Conservation (phyloP, 2,329 filamentous ascomycete genomes). For the Trichothecium roseum region DNA sequence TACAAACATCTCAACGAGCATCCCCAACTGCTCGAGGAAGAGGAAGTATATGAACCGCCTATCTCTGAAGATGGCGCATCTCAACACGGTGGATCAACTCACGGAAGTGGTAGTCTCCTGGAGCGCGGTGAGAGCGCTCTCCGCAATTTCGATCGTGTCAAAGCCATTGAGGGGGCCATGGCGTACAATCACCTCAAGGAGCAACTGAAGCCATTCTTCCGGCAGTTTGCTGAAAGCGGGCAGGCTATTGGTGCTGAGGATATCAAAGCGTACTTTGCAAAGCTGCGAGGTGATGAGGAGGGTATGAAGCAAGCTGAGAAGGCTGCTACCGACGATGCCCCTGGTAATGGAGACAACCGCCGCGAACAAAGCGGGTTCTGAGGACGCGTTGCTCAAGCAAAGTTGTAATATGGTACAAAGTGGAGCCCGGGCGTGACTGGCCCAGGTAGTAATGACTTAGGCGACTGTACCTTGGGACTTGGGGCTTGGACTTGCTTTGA, state of each 20-base stretch:
- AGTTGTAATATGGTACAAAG: not conserved
- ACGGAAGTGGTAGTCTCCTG: conserved; percentile 71
- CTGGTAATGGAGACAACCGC: conserved; percentile 23
- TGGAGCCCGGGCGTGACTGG: too few relatives aligned
- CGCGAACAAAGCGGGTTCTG: conserved; percentile 45
- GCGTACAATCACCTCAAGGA: conserved; percentile 95
- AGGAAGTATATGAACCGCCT: conserved; percentile 88
- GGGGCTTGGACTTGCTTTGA: too few relatives aligned
- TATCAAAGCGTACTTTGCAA: conserved; percentile 93
- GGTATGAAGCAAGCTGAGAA: conserved; percentile 55
- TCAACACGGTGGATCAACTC: conserved; percentile 43
- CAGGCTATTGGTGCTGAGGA: conserved; percentile 85
- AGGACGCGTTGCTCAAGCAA: conserved; percentile 1
- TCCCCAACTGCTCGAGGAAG: conserved; percentile 81
- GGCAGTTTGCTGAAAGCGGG: conserved; percentile 88
- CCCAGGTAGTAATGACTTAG: too few relatives aligned
- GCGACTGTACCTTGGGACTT: too few relatives aligned
- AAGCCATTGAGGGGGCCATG: conserved; percentile 94
- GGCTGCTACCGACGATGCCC: conserved; percentile 29
- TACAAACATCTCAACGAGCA: conserved; percentile 62
- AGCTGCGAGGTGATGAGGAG: conserved; percentile 77
- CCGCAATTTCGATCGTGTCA: conserved; percentile 82
- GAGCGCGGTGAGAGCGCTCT: conserved; percentile 90
- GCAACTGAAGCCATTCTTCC: conserved; percentile 87
- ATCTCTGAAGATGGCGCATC: conserved; percentile 57